phyloP scores from a whole-genome alignment of 2,329 filamentous ascomycete genomes.

The Xylariales sp. region DNA sequence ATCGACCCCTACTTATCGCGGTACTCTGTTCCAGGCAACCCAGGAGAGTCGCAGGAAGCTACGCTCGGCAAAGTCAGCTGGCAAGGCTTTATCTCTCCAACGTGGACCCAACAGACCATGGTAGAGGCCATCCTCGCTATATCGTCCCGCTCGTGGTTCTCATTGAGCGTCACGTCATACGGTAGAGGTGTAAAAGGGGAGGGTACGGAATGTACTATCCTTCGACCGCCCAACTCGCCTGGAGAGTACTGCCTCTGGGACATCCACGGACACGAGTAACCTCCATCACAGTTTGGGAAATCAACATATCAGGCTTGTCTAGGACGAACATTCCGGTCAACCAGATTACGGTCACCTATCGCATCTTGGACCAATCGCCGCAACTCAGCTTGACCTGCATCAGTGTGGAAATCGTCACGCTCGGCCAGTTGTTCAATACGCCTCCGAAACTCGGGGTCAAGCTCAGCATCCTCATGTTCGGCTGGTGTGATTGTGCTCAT shows the following conservation, averaged over 20 bases:
- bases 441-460: conserved; percentile 77
- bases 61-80: conserved; percentile 50
- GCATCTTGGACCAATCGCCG: conserved; percentile 77
- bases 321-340: conserved; percentile 60
- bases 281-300: conserved; percentile 11
- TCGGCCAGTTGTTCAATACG: conserved; percentile 86
- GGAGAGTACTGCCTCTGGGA: conserved; percentile 60
- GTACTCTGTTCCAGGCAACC: conserved; percentile 52
- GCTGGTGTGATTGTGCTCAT: conserved; percentile 67
- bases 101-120: conserved; percentile 47
- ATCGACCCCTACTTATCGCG: conserved; percentile 67
- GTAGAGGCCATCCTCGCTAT: conserved; percentile 38
- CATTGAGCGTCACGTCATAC: conserved; percentile 48
- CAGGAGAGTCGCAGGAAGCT: conserved; percentile 16
- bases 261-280: conserved; percentile 40
- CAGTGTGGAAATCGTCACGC: conserved; percentile 76
- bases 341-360: conserved; percentile 60
- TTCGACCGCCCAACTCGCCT: conserved; percentile 44
- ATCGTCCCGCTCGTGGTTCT: conserved; percentile 49
- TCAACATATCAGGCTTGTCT: conserved; percentile 47
- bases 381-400: conserved; percentile 74
- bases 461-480: conserved; percentile 55
- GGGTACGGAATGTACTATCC: conserved; percentile 46
- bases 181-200: conserved; percentile 38
- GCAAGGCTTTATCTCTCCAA: conserved; percentile 52